Conservation (phyloP, 805 yeast genomes). For the Komagataella pastoris region DNA sequence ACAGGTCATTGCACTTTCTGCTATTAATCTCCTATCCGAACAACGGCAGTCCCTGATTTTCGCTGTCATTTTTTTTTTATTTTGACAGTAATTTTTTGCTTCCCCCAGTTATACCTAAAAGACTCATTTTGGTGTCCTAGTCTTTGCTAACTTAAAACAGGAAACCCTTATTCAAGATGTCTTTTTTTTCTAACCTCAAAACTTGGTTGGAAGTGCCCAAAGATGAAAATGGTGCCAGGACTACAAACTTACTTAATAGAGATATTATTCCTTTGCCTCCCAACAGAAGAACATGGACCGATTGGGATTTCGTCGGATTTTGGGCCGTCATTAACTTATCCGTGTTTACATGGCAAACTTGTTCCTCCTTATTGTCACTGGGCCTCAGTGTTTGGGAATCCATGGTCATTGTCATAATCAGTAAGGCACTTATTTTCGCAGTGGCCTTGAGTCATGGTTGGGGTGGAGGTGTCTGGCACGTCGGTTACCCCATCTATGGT, state of each 20-base stretch:
- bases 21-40: not conserved
- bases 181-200: not conserved
- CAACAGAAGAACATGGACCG: slow-evolving; percentile 30
- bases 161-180: not conserved
- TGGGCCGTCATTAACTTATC: slow-evolving; percentile 23
- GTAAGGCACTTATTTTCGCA: slow-evolving; percentile 28
- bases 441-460: slow-evolving; percentile 31
- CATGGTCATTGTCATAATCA: slow-evolving; percentile 30
- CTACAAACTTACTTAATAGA: not conserved
- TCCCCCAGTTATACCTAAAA: too few relatives aligned
- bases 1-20: not conserved
- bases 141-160: not conserved
- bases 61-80: not conserved
- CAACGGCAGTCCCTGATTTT: not conserved
- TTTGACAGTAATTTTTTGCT: too few relatives aligned
- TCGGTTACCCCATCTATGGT: slow-evolving; percentile 32
- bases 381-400: slow-evolving; percentile 33
- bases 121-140: not conserved
- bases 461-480: slow-evolving; percentile 35
- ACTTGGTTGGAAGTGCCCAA: not conserved
- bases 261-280: slow-evolving; percentile 34
- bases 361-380: slow-evolving; percentile 26
- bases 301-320: slow-evolving; percentile 24
- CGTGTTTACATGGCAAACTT: slow-evolving; percentile 22
- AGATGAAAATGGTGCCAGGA: not conserved